phyloP scores from a whole-genome alignment of 2,329 filamentous ascomycete genomes.

The Emergomyces orientalis region DNA sequence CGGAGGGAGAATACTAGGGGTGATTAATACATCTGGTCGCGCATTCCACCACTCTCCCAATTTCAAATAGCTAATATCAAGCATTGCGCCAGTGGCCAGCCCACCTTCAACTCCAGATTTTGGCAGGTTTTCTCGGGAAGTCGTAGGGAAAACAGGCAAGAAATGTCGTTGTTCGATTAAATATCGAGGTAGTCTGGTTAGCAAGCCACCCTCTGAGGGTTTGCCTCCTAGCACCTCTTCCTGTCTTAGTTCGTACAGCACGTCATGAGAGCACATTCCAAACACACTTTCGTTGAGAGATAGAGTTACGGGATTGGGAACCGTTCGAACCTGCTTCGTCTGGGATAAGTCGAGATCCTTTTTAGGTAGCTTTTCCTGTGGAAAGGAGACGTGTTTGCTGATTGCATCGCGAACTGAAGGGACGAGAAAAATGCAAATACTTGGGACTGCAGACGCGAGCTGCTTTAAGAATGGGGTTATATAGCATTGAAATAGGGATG shows the following conservation, averaged over 20 bases:
- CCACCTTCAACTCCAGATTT: conserved; percentile 54
- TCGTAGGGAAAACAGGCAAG: conserved; percentile 78
- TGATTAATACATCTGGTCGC: conserved; percentile 71
- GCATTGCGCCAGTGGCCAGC: conserved; percentile 60
- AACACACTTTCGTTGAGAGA: conserved; percentile 79
- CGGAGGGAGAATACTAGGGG: conserved; percentile 72
- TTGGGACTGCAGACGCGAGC: conserved; percentile 61
- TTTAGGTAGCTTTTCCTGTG: conserved; percentile 60
- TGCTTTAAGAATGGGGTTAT: conserved; percentile 64
- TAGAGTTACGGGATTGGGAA: conserved; percentile 85
- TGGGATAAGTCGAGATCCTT: conserved; percentile 65
- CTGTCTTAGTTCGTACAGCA: conserved; percentile 68
- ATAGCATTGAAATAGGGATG: conserved; percentile 72
- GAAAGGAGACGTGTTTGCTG: conserved; percentile 78
- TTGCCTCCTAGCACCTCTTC: conserved; percentile 58
- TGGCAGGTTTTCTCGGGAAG: conserved; percentile 57
- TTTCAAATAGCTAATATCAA: conserved; percentile 78
- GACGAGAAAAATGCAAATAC: conserved; percentile 69
- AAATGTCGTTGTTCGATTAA: conserved; percentile 86
- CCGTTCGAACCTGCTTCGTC: conserved; percentile 58
- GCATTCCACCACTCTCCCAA: conserved; percentile 85
- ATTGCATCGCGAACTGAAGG: conserved; percentile 77
- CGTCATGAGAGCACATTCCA: conserved; percentile 73
- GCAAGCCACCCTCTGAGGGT: conserved; percentile 49
- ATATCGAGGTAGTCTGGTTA: conserved; percentile 64